Conservation (phyloP, 164 flowering plant genomes). For the Annona squamosa region DNA sequence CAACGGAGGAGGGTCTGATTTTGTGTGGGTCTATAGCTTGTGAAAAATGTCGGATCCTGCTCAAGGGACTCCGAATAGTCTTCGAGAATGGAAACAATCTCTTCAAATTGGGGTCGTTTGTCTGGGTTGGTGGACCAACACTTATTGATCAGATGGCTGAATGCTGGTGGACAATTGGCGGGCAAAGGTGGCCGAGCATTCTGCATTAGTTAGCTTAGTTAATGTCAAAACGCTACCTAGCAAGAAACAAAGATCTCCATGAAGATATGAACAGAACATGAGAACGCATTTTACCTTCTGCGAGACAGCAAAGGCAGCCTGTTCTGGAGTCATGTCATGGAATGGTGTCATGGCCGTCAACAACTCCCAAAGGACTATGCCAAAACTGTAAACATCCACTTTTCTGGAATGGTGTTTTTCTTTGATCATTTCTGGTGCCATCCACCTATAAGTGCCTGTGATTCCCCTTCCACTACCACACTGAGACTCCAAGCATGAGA, state of each 20-base stretch:
- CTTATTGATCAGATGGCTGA: conserved; percentile 54
- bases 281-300: conserved; percentile 57
- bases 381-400: conserved; percentile 95
- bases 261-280: neutral
- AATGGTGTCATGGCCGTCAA: conserved; percentile 84
- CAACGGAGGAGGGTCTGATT: conserved; percentile 25
- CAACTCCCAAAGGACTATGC: conserved; percentile 93
- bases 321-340: conserved; percentile 93
- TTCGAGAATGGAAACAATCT: conserved; percentile 64
- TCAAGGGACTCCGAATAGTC: conserved; percentile 44
- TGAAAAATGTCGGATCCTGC: conserved; percentile 68
- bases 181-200: conserved; percentile 90
- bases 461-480: conserved; percentile 79
- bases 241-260: neutral
- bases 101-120: conserved; percentile 74
- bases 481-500: conserved; percentile 86
- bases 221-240: neutral
- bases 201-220: conserved; percentile 33
- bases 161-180: conserved; percentile 15
- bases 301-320: conserved; percentile 96
- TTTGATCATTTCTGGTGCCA: conserved; percentile 98
- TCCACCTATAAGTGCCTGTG: conserved; percentile 96
- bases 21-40: conserved; percentile 33
- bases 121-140: conserved; percentile 90
- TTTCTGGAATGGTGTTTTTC: conserved; percentile 82